Conservation (phyloP, 2,329 filamentous ascomycete genomes). For the Epichloe coenophiala region DNA sequence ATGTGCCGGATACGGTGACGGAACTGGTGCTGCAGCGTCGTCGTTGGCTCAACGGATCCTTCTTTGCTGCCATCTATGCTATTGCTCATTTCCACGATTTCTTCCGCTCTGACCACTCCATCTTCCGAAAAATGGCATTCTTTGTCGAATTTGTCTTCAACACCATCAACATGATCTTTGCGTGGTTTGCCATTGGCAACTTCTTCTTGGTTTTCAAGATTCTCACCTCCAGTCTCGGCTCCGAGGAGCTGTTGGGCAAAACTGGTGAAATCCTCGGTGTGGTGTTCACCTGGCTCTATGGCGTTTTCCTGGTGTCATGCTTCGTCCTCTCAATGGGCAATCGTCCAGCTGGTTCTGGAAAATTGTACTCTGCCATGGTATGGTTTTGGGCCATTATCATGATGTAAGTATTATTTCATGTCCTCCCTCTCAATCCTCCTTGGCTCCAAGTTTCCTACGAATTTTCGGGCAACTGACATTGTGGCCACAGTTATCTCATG, state of each 20-base stretch:
- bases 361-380: conserved; percentile 93
- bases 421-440: not conserved
- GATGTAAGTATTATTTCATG: conserved; percentile 43
- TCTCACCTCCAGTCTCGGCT: conserved; percentile 72
- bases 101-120: conserved; percentile 81
- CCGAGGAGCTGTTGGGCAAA: conserved; percentile 54
- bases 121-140: conserved; percentile 78
- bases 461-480: not conserved
- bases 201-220: conserved; percentile 99
- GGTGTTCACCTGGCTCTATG: conserved; percentile 92
- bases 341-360: conserved; percentile 83
- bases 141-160: conserved; percentile 90
- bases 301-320: conserved; percentile 80
- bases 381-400: conserved; percentile 96
- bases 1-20: conserved; percentile 86
- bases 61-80: conserved; percentile 94
- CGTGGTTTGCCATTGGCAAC: conserved; percentile 97
- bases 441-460: not conserved
- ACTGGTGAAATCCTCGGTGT: conserved; percentile 72
- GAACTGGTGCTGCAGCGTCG: conserved; percentile 92
- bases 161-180: conserved; percentile 92
- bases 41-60: conserved; percentile 95
- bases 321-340: conserved; percentile 94
- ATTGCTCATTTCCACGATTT: conserved; percentile 93
- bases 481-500: conserved; percentile 55